Conservation (phyloP, 805 yeast species). For the Danielia reshetovae region DNA sequence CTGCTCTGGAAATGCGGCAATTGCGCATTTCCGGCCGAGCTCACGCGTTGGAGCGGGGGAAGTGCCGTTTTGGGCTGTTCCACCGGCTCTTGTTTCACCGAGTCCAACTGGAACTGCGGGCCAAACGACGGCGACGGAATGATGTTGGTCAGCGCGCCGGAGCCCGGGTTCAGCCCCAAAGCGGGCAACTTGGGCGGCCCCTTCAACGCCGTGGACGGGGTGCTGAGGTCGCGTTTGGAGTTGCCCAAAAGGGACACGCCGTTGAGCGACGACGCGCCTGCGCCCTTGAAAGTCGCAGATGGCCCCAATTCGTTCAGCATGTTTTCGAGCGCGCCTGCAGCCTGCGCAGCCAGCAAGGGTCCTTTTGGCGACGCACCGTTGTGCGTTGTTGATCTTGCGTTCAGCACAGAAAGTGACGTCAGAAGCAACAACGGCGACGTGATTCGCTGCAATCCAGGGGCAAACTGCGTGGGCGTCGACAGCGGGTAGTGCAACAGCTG, state of each 20-base stretch:
- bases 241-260: constrained; percentile 33
- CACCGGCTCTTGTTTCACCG: constrained; percentile 4
- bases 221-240: constrained; percentile 20
- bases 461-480: constrained; percentile 68
- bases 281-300: constrained; percentile 35
- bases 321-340: constrained; percentile 43
- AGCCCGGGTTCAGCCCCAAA: constrained; percentile 15
- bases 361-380: constrained; percentile 9
- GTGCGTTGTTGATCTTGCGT: constrained; percentile 23
- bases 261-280: constrained; percentile 11
- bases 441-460: constrained; percentile 57
- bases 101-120: constrained; percentile 33
- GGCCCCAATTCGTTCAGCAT: constrained; percentile 44
- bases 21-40: constrained; percentile 3
- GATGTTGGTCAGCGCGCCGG: constrained; percentile 7
- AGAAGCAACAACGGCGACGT: constrained; percentile 63
- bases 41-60: constrained; percentile 21
- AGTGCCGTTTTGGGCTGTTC: constrained; percentile 13
- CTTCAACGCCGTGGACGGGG: constrained; percentile 36
- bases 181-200: constrained; percentile 34
- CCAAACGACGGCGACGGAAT: constrained; percentile 44
- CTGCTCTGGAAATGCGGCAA: constrained; percentile 27
- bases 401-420: constrained; percentile 43
- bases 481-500: constrained; percentile 64
- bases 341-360: constrained; percentile 26